phyloP scores from a whole-genome alignment of 352 stramenopile genomes.

The Pythium rishiriense region DNA sequence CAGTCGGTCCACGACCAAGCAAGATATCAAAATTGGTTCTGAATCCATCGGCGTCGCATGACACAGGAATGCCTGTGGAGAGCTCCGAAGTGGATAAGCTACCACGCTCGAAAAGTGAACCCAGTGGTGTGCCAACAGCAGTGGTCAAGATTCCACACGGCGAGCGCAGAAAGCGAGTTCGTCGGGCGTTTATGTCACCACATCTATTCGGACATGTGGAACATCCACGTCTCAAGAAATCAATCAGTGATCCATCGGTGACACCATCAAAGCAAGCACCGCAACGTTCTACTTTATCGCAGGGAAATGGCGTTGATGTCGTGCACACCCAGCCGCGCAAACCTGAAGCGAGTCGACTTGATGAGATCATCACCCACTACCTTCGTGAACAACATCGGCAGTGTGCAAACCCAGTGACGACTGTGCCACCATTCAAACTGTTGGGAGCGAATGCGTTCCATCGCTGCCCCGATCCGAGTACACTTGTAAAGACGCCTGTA shows the following conservation, averaged over 20 bases:
- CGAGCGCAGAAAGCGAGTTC: conserved; percentile 27
- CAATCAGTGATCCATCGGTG: conserved; percentile 8
- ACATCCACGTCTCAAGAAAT: background rate
- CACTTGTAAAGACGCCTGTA: conserved; percentile 41
- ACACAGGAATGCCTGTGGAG: background rate
- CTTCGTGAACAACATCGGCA: conserved; percentile 87
- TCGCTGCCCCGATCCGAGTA: conserved; percentile 70
- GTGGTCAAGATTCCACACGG: conserved; percentile 14
- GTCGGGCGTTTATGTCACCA: conserved; percentile 19
- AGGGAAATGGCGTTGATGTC: background rate
- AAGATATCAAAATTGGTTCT: conserved; percentile 17
- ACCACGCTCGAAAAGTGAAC: background rate
- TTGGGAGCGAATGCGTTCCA: conserved; percentile 56
- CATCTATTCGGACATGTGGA: conserved; percentile 14
- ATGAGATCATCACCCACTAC: conserved; percentile 88
- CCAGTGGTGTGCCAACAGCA: background rate
- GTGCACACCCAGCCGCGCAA: background rate
- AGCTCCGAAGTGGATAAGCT: background rate
- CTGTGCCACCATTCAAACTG: conserved; percentile 84
- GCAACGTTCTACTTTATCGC: background rate
- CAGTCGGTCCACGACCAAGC: conserved; percentile 6
- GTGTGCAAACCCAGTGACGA: conserved; percentile 84
- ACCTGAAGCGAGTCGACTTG: conserved; percentile 47
- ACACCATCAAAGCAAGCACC: conserved; percentile 1
- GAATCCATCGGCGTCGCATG: background rate